phyloP scores from a whole-genome alignment of 768 basidiomycete genomes.

The Zangia roseola region DNA sequence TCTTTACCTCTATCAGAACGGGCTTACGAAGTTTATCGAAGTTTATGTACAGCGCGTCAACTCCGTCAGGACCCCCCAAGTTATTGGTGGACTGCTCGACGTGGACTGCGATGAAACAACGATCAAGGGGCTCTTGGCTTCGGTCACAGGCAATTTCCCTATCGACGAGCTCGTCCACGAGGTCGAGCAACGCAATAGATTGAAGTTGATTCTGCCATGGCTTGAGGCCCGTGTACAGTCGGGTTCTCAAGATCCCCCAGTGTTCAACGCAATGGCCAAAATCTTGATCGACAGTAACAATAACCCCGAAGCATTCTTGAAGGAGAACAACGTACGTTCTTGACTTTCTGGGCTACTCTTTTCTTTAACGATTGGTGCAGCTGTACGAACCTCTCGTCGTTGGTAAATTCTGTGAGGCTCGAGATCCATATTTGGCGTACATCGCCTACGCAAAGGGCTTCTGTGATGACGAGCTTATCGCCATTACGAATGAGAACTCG shows the following conservation, averaged over 20 bases:
- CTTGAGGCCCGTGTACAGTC: constrained; percentile 89
- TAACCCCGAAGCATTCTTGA: constrained; percentile 96
- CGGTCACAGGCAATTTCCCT: constrained; percentile 95
- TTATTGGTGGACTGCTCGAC: constrained; percentile 93
- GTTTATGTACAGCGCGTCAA: constrained; percentile 99
- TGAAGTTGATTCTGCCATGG: constrained; percentile 98
- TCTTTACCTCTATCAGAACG: constrained; percentile 97
- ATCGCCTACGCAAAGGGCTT: constrained; percentile 99
- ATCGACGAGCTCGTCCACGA: constrained; percentile 97
- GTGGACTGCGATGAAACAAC: constrained; percentile 97
- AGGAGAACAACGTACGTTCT: constrained; percentile 90
- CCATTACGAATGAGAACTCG: constrained; percentile 97
- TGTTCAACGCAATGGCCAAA: constrained; percentile 98
- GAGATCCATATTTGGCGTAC: constrained; percentile 97
- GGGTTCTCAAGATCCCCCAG: constrained; percentile 90
- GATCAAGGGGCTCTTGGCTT: constrained; percentile 91
- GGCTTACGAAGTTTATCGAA: constrained; percentile 95
- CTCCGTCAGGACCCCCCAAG: constrained; percentile 94
- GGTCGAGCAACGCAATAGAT: constrained; percentile 92
- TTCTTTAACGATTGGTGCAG: constrained; percentile 38
- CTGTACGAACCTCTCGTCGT: constrained; percentile 96
- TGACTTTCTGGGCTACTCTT: neutral
- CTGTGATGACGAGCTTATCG: constrained; percentile 96
- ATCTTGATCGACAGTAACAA: constrained; percentile 98
- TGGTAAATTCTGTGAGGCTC: constrained; percentile 98